Conservation (phyloP, 2,329 filamentous ascomycete species). For the Cordyceps fumosorosea region DNA sequence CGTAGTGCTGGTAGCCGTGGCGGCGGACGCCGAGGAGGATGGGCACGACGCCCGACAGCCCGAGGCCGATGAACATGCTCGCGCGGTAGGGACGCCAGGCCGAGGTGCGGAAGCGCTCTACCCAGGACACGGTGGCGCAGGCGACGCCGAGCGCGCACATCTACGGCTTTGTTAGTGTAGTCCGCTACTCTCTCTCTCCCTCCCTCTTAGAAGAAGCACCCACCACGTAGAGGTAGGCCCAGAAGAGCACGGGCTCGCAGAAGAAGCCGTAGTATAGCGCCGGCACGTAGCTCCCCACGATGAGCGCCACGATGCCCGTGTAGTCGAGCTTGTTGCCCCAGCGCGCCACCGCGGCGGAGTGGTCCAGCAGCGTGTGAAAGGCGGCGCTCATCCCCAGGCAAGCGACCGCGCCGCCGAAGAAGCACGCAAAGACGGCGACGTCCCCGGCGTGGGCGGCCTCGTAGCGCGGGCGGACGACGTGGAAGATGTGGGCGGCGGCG, state of each 20-base stretch:
- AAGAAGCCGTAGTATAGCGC: slow-evolving; percentile 83
- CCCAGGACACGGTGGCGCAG: slow-evolving; percentile 69
- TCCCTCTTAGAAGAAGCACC: too few species aligned
- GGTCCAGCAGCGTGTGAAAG: slow-evolving; percentile 80
- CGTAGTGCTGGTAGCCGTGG: slow-evolving; percentile 61
- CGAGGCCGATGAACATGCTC: slow-evolving; percentile 82
- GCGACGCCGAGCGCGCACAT: slow-evolving; percentile 72
- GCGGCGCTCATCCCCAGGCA: slow-evolving; percentile 78
- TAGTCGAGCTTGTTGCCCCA: slow-evolving; percentile 95
- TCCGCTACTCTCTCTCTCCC: too few species aligned
- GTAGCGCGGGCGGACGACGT: slow-evolving; percentile 58
- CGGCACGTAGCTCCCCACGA: slow-evolving; percentile 86
- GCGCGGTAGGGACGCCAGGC: slow-evolving; percentile 79
- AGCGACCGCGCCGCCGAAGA: slow-evolving; percentile 66
- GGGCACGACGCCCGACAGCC: slow-evolving; percentile 75
- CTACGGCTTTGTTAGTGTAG: slow-evolving; percentile 36
- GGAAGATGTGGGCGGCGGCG: slow-evolving; percentile 47
- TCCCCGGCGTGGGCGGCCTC: slow-evolving; percentile 54
- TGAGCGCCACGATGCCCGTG: slow-evolving; percentile 84
- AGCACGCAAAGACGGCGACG: slow-evolving; percentile 67
- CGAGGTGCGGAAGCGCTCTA: slow-evolving; percentile 78
- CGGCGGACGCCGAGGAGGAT: slow-evolving; percentile 67
- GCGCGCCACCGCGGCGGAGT: slow-evolving; percentile 68
- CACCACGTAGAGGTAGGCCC: slow-evolving; percentile 69
- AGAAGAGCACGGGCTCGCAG: slow-evolving; percentile 59